phyloP scores from a whole-genome alignment of 495 filamentous ascomycete genomes.

The Neurospora terricola region DNA sequence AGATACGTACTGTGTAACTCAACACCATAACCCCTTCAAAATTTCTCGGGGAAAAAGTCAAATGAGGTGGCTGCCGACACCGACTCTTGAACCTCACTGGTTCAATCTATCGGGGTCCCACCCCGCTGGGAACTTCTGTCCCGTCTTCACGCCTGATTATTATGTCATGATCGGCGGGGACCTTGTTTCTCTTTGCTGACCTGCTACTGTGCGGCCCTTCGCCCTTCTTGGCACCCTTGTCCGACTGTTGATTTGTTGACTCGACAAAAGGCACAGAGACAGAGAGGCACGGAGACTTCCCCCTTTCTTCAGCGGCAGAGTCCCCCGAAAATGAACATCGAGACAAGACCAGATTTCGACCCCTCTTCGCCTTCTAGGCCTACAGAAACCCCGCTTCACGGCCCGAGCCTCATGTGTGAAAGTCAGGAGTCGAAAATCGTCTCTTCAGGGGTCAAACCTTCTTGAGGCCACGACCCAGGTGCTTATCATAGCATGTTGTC shows the following conservation, averaged over 20 bases:
- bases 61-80: not conserved
- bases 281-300: not conserved
- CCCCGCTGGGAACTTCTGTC: not conserved
- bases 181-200: not conserved
- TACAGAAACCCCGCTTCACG: not conserved
- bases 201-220: not conserved
- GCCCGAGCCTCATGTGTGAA: not conserved
- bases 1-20: not conserved
- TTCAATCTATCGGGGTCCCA: not conserved
- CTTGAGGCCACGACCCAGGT: not conserved
- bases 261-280: not conserved
- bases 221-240: not conserved
- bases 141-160: slow-evolving; percentile 1
- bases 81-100: not conserved
- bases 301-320: not conserved
- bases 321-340: not conserved
- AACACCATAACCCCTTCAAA: not conserved
- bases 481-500: not conserved
- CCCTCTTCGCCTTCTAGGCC: not conserved
- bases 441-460: not conserved
- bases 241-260: not conserved
- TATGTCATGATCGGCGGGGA: slow-evolving; percentile 10
- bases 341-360: not conserved
- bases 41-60: not conserved
- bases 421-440: not conserved